Percentiles rank a stretch among this genome's conserved stretches.
Conservation (phyloP, 805 yeast genomes). For the Starmera dryadoides region DNA sequence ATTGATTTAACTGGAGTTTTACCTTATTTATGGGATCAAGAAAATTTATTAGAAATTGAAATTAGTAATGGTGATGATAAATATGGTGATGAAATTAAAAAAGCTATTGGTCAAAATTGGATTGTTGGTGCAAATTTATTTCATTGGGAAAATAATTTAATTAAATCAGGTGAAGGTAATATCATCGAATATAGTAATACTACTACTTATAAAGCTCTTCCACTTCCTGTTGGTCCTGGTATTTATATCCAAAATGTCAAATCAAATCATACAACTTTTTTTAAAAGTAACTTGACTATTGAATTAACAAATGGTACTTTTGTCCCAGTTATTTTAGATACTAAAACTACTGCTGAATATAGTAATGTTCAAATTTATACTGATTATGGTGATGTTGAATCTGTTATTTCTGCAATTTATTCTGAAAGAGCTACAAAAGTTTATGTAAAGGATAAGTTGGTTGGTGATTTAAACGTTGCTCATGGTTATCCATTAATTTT, state of each 20-base stretch:
- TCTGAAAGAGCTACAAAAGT: slow-evolving; percentile 6
- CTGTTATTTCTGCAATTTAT: slow-evolving; percentile 10
- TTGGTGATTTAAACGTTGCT: slow-evolving; percentile 5
- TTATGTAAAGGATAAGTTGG: slow-evolving; percentile 8
- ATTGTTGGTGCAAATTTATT: slow-evolving; percentile 48
- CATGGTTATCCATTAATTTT: slow-evolving; percentile 15
- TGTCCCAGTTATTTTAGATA: slow-evolving; percentile 16
- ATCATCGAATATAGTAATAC: slow-evolving; percentile 22
- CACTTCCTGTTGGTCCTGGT: slow-evolving; percentile 8
- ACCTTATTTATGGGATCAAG: slow-evolving; percentile 58
- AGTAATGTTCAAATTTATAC: slow-evolving; percentile 32
- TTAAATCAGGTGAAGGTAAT: slow-evolving; percentile 33
- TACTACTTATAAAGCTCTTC: slow-evolving; percentile 2
- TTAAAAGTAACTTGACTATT: slow-evolving; percentile 11
- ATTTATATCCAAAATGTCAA: slow-evolving; percentile 17
- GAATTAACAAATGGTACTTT: slow-evolving; percentile 15
- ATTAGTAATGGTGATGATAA: slow-evolving; percentile 25
- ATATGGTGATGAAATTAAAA: neutral
- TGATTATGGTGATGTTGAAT: slow-evolving; percentile 34
- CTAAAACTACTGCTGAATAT: slow-evolving; percentile 19
- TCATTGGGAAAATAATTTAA: slow-evolving; percentile 41
- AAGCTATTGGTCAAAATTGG: slow-evolving; percentile 51
- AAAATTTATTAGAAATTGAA: slow-evolving; percentile 36
- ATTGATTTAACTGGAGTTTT: slow-evolving; percentile 65
- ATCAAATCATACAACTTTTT: slow-evolving; percentile 7